A percentile compares a stretch with the other conserved stretches of the same genome.
Evolutionary conservation across 371 early-diverging fungal species (phyloP).

Genomic region (Mortierella sp.): DNA sequence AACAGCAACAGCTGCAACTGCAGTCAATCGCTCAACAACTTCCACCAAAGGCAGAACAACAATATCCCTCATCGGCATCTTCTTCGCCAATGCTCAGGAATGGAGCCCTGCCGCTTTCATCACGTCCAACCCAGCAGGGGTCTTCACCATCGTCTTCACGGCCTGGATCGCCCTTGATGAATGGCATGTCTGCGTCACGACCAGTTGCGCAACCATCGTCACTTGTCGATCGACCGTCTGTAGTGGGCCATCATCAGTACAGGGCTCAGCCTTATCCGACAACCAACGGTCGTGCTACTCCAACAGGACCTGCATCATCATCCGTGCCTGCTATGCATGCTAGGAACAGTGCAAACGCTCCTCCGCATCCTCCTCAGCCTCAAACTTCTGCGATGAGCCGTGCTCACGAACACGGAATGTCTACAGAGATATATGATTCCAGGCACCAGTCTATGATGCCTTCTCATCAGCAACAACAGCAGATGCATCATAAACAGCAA

Average conservation of each 20-base stretch:
- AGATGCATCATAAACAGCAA: background rate
- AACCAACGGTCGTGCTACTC: slow-evolving; percentile 9
- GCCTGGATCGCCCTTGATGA: slow-evolving; percentile 16
- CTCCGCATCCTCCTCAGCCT: slow-evolving; percentile 5
- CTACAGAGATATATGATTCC: background rate
- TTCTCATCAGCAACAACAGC: background rate
- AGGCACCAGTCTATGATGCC: slow-evolving; percentile 4
- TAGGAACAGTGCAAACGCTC: background rate
- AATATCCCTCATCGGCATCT: background rate
- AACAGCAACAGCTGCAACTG: background rate
- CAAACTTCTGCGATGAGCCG: background rate
- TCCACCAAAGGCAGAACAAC: background rate
- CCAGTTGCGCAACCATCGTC: slow-evolving; percentile 3
- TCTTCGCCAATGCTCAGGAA: background rate
- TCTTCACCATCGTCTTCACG: slow-evolving; percentile 1
- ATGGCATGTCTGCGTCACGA: slow-evolving; percentile 2
- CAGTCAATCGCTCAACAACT: background rate
- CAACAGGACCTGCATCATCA: slow-evolving; percentile 15
- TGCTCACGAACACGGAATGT: no score
- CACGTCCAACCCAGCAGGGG: background rate
- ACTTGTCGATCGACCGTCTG: slow-evolving; percentile 16
- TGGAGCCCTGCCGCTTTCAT: background rate
- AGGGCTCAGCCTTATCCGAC: slow-evolving; percentile 24
- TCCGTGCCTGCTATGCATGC: background rate
- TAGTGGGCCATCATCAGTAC: slow-evolving; percentile 23